Evolutionary conservation across 495 filamentous ascomycete species (phyloP).

Genomic region (Xylaria telfairii): DNA sequence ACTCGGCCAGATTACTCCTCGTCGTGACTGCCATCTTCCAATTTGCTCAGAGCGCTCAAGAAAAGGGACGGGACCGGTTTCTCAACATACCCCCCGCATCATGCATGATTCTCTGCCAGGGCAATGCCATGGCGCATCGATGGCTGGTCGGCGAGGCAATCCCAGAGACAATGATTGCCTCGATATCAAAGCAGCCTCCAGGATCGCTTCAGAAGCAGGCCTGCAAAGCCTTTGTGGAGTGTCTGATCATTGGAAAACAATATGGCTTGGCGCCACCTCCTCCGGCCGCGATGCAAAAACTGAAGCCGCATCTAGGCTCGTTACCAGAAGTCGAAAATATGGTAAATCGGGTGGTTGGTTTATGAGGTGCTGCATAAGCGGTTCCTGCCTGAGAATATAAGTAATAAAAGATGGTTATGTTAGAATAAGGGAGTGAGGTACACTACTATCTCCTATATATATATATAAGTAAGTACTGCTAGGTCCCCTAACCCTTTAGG

Average conservation of each 20-base stretch:
- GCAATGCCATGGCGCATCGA: background rate
- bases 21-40: background rate
- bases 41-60: background rate
- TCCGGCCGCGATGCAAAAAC: no score
- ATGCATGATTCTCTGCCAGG: background rate
- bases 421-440: no score
- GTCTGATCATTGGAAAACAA: slow-evolving; percentile 37
- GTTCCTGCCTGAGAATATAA: no score
- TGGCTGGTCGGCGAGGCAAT: slow-evolving; percentile 6
- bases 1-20: background rate
- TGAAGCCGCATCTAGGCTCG: no score
- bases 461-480: no score
- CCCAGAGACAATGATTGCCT: background rate
- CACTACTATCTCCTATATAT: no score
- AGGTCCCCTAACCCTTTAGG: no score
- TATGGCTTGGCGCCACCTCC: slow-evolving; percentile 34
- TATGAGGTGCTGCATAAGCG: no score
- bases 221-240: slow-evolving; percentile 3
- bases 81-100: slow-evolving; percentile 7
- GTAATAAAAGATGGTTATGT: no score
- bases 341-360: no score
- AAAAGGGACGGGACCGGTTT: background rate
- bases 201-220: slow-evolving; percentile 2
- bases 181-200: background rate
- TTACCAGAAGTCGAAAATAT: no score